Evolutionary conservation across 192 early-diverging fungal species (phyloP), one percentile per base, ranked within the genome.

Genomic region (Umbelopsis sp.): DNA sequence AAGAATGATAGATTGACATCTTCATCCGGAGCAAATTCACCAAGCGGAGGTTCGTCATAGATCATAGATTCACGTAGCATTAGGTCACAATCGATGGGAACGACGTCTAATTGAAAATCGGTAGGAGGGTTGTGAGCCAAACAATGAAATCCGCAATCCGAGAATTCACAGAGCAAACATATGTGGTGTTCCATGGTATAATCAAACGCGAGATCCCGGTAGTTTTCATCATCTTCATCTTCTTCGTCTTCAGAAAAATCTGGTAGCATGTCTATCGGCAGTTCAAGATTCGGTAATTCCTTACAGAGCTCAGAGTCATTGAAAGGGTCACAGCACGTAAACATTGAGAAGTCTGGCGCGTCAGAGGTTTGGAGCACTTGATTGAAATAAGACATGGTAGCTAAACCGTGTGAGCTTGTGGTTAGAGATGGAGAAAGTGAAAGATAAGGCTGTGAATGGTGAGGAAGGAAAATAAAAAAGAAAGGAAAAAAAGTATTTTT

Each of bases 161-260:
- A 35, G 2, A 61, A 30, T 15, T 25, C 55, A 61, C 55, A 61
- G 12, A 61, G 27, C 27, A 25, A 61, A 35, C 55, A 61, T 37
- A 35, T 30, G 18, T 61, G 10, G 12, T 61, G 2, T 18, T 35
- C 55, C 12, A 41, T 41, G 37, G 37, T 10, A 41, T 41, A 41
- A 41, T 41, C 37, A 41, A 41, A 41, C 37, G 55, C 23, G 12
- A 61, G 13, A 35, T 61, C 13, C 35, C n/a, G 55, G 15, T 61
- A 61, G 3, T 61, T 35, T 25, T 61, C 55, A 35, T 61, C 55
- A 16, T 61, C 55, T 13, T 61, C 55, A 35, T 61, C 55, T 2
- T 61, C 55, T 13, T 61, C 55, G 18, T 61, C 55, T 37, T 61
- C 55, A 13, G 55, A 61, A 30, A 61, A 12, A 35, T 61, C 55